Percentiles rank a stretch among this genome's conserved stretches.
Conservation (phyloP, 805 yeast species). For the Metschnikowia kofuensis region DNA sequence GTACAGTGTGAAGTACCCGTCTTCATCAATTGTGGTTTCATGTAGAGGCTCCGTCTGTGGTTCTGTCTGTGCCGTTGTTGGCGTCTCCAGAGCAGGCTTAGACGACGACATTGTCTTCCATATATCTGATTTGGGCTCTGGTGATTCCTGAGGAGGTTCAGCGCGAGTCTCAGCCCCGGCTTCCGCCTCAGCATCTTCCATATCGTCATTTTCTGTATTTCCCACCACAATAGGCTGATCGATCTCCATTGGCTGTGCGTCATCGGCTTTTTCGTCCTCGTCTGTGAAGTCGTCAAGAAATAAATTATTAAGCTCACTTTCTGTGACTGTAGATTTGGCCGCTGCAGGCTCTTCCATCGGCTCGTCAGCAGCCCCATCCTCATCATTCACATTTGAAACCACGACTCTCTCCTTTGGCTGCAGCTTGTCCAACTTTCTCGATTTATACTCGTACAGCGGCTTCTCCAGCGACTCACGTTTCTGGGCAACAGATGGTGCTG, state of each 20-base stretch:
- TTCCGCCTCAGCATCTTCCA: neutral
- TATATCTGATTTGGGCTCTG: conserved; percentile 2
- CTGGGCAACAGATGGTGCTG: neutral
- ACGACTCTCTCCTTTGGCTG: conserved; percentile 37
- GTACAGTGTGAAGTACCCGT: conserved; percentile 47
- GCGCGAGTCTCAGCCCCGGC: neutral
- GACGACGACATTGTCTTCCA: conserved; percentile 3
- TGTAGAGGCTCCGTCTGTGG: neutral
- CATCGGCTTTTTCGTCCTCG: conserved; percentile 7
- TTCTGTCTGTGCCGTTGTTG: neutral
- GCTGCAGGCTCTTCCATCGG: neutral
- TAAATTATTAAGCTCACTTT: conserved; percentile 11
- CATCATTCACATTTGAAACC: conserved; percentile 22
- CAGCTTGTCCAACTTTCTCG: conserved; percentile 30
- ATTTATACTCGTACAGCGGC: conserved; percentile 28
- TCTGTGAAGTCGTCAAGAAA: conserved; percentile 20
- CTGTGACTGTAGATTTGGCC: conserved; percentile 3
- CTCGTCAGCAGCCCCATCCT: conserved; percentile 2
- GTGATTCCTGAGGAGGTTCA: neutral
- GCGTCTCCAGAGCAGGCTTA: neutral
- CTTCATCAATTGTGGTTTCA: conserved; percentile 39
- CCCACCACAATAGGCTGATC: conserved; percentile 16
- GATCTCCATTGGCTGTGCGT: conserved; percentile 6
- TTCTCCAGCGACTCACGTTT: conserved; percentile 3
- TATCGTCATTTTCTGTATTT: neutral